Conservation (phyloP, 1,284 basidiomycete species). For the Entoloma clypeatum region DNA sequence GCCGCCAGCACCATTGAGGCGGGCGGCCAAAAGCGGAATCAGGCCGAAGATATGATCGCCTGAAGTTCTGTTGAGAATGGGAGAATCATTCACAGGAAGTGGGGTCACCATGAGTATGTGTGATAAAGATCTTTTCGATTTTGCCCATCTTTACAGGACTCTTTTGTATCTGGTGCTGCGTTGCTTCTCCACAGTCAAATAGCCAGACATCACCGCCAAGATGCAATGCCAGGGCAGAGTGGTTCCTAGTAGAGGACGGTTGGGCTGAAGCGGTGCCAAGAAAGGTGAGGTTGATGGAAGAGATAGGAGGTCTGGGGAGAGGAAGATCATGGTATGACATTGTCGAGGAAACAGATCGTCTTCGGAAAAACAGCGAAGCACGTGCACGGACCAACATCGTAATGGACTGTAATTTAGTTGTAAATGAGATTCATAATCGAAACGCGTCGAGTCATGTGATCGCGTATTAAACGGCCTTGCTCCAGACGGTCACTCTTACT, state of each 20-base stretch:
- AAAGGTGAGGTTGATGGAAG: constrained; percentile 57
- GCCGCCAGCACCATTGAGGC: constrained; percentile 69
- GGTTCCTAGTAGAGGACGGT: constrained; percentile 71
- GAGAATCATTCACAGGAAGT: constrained; percentile 1
- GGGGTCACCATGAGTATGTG: constrained; percentile 80
- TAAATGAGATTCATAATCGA: too few species aligned
- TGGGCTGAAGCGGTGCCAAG: constrained; percentile 77
- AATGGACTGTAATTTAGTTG: too few species aligned
- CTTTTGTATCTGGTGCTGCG: constrained; percentile 77
- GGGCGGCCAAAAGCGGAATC: constrained; percentile 65
- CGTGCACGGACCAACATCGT: too few species aligned
- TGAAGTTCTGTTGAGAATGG: constrained; percentile 25
- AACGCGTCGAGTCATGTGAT: too few species aligned
- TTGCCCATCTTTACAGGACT: constrained; percentile 70
- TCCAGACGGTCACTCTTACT: too few species aligned
- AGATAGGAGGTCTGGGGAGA: constrained; percentile 19
- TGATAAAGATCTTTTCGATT: constrained; percentile 87
- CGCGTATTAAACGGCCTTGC: too few species aligned
- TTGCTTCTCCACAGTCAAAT: constrained; percentile 91
- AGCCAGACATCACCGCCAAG: constrained; percentile 71
- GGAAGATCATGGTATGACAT: neutral
- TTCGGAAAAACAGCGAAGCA: too few species aligned
- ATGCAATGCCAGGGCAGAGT: constrained; percentile 64
- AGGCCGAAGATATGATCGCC: constrained; percentile 88
- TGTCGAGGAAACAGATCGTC: neutral